These are phyloP conservation scores for Volvox africanus DNA, from an alignment of 139 green algal genomes.

Conservation along the genomic window DNA sequence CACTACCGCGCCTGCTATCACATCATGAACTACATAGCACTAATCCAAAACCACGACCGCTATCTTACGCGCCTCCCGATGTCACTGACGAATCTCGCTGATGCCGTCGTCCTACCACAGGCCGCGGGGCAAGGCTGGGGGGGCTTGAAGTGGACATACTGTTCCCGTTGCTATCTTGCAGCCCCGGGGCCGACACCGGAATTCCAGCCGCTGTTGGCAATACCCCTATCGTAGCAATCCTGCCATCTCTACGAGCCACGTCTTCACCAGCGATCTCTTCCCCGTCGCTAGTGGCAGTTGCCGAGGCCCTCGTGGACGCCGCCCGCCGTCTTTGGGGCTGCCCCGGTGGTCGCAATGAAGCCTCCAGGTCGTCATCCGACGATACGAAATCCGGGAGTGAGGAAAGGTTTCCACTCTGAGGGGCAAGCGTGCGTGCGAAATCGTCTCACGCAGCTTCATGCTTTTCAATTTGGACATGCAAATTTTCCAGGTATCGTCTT, in stretches of 20 bases:
- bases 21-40: too few species aligned
- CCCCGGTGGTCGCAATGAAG: neutral
- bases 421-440: too few species aligned
- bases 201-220: neutral
- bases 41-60: too few species aligned
- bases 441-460: too few species aligned
- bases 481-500: neutral
- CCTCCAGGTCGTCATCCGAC: constrained; percentile 14
- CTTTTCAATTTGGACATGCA: neutral
- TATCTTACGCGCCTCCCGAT: neutral
- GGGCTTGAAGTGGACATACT: too few species aligned
- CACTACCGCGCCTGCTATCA: too few species aligned
- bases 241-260: too few species aligned
- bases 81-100: neutral
- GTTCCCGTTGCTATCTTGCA: neutral
- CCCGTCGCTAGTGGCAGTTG: too few species aligned
- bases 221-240: neutral
- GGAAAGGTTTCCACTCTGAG: neutral
- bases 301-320: too few species aligned
- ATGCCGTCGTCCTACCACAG: neutral
- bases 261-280: too few species aligned
- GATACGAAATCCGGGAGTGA: constrained; percentile 18
- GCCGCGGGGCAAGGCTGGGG: neutral
- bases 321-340: too few species aligned
- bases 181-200: neutral